These are phyloP conservation scores for Penicillium sp. DNA, from an alignment of 2,329 filamentous ascomycete genomes.

Conservation along the genomic window DNA sequence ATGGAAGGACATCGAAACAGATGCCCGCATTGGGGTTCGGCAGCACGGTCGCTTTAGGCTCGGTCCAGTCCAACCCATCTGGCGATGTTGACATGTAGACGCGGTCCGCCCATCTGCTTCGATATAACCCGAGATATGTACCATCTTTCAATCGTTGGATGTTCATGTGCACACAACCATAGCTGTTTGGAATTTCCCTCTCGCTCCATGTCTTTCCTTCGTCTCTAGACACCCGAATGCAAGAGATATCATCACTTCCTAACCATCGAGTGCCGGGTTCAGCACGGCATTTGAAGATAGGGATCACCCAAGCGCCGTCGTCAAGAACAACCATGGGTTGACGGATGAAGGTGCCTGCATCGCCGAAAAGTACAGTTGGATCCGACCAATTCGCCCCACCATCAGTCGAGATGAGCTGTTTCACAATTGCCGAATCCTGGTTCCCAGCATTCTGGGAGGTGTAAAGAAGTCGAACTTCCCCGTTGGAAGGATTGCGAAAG, in stretches of 20 bases:
- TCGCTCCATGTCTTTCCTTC: constrained; percentile 45
- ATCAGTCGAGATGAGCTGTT: constrained; percentile 41
- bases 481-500: constrained; percentile 39
- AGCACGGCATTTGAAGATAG: constrained; percentile 48
- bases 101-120: constrained; percentile 50
- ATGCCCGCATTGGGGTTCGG: constrained; percentile 51
- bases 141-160: constrained; percentile 33
- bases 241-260: constrained; percentile 49
- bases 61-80: constrained; percentile 44
- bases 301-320: constrained; percentile 45
- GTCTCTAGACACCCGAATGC: constrained; percentile 41
- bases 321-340: constrained; percentile 44
- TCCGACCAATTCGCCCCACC: constrained; percentile 41
- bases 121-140: constrained; percentile 42
- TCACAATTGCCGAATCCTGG: constrained; percentile 46
- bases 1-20: constrained; percentile 41
- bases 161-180: constrained; percentile 50
- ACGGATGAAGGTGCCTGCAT: constrained; percentile 45
- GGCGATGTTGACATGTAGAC: constrained; percentile 46
- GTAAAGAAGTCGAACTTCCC: constrained; percentile 46
- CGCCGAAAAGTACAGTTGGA: constrained; percentile 34
- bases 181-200: constrained; percentile 38
- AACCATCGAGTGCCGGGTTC: constrained; percentile 47
- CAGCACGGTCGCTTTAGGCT: constrained; percentile 36
- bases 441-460: constrained; percentile 50